These are phyloP conservation scores for Penicillium sp. DNA, from an alignment of 2,329 filamentous ascomycete species.

Conservation along the genomic window DNA sequence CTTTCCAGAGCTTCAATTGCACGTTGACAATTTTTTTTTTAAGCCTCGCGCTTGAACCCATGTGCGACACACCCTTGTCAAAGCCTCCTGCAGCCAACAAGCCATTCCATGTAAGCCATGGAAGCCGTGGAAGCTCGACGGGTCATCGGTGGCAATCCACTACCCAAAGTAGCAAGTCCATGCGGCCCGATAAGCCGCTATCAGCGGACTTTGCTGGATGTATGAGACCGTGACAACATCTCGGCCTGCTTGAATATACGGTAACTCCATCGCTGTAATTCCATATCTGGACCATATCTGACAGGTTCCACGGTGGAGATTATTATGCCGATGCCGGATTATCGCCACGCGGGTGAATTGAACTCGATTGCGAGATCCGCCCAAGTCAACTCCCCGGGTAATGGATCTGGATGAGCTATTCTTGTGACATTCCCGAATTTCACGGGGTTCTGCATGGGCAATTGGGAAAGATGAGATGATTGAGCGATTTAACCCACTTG, in stretches of 20 bases:
- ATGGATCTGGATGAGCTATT: not conserved
- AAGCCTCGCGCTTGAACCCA: not conserved
- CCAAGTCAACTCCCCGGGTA: not conserved
- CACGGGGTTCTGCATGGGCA: not conserved
- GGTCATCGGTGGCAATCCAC: conserved; percentile 11
- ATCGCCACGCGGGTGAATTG: not conserved
- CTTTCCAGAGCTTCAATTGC: not conserved
- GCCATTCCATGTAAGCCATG: conserved; percentile 6
- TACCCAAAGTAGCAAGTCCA: conserved; percentile 19
- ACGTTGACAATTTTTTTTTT: not conserved
- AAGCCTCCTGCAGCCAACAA: not conserved
- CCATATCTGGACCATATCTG: not conserved
- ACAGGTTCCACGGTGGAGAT: not conserved
- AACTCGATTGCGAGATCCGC: not conserved
- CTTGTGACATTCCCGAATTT: not conserved
- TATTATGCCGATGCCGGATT: not conserved
- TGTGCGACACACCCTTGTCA: not conserved
- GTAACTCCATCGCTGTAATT: not conserved
- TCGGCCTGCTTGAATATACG: not conserved
- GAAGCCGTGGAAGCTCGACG: not conserved
- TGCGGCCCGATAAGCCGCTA: conserved; percentile 18
- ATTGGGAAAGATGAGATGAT: conserved; percentile 11
- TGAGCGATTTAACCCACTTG: not conserved
- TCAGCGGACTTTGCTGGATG: conserved; percentile 4
- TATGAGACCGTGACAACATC: not conserved